phyloP scores from a whole-genome alignment of 805 yeast species.

The Ogataea parapolymorpha region DNA sequence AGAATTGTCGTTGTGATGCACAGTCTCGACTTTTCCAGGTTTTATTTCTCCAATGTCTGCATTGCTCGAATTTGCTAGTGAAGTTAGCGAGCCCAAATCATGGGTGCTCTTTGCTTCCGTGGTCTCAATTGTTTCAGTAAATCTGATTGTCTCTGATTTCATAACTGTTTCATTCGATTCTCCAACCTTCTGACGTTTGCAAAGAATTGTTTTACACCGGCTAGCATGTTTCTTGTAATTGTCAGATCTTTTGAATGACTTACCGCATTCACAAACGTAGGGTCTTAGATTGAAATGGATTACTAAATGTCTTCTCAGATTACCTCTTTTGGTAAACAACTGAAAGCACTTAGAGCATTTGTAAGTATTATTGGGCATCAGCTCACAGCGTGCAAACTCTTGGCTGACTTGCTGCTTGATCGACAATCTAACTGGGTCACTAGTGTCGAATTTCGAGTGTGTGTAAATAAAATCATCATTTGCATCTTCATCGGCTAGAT shows the following conservation, averaged over 20 bases:
- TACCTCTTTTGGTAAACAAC: constrained; percentile 25
- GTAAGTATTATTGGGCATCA: constrained; percentile 18
- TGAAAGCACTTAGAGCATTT: constrained; percentile 22
- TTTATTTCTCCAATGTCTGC: too few relatives aligned
- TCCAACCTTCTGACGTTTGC: constrained; percentile 1
- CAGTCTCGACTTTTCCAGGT: neutral
- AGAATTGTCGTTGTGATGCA: neutral
- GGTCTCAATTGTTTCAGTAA: too few relatives aligned
- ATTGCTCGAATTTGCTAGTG: too few relatives aligned
- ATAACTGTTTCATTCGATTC: neutral
- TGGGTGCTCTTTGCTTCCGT: too few relatives aligned
- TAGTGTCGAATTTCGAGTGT: neutral
- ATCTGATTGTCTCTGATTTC: neutral
- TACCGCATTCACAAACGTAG: constrained; percentile 25
- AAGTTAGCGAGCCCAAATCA: too few relatives aligned
- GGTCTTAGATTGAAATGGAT: constrained; percentile 25
- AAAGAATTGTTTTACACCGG: constrained; percentile 16
- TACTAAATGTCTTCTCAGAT: constrained; percentile 24
- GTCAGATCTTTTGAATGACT: constrained; percentile 25
- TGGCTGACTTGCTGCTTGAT: constrained; percentile 20
- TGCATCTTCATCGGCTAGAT: neutral
- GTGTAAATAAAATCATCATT: neutral
- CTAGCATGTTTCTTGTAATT: constrained; percentile 23
- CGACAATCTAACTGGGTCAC: neutral
- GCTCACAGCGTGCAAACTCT: constrained; percentile 21